Conservation (phyloP, 2,329 filamentous ascomycete species). For the Xylaria multiplex region DNA sequence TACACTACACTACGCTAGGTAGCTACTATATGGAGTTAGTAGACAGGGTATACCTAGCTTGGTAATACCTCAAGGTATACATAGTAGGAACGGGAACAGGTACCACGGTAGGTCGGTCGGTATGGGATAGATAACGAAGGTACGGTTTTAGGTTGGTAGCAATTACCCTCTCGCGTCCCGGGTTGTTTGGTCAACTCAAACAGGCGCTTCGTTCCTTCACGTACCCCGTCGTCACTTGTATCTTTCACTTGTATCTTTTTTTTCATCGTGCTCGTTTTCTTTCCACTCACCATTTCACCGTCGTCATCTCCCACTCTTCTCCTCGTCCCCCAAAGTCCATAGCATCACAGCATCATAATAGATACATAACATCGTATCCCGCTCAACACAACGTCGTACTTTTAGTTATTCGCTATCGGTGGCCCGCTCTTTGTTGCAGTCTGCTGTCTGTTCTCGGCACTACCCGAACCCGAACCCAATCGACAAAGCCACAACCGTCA, state of each 20-base stretch:
- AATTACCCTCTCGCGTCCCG: neutral
- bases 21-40: too few species aligned
- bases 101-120: neutral
- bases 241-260: neutral
- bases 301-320: neutral
- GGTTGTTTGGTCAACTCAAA: constrained; percentile 32
- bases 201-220: constrained; percentile 22
- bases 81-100: neutral
- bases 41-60: too few species aligned
- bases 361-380: constrained; percentile 15
- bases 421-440: constrained; percentile 15
- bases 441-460: constrained; percentile 19
- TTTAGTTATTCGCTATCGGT: constrained; percentile 13
- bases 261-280: constrained; percentile 7
- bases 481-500: neutral
- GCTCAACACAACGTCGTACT: constrained; percentile 16
- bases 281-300: neutral
- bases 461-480: constrained; percentile 6
- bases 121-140: neutral
- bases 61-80: too few species aligned
- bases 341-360: constrained; percentile 24
- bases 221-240: neutral
- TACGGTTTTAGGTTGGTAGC: constrained; percentile 5
- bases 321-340: constrained; percentile 10
- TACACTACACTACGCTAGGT: too few species aligned